Base-by-base conservation (phyloP, 176 grass and related monocot species). In the Juncus effusus region DNA sequence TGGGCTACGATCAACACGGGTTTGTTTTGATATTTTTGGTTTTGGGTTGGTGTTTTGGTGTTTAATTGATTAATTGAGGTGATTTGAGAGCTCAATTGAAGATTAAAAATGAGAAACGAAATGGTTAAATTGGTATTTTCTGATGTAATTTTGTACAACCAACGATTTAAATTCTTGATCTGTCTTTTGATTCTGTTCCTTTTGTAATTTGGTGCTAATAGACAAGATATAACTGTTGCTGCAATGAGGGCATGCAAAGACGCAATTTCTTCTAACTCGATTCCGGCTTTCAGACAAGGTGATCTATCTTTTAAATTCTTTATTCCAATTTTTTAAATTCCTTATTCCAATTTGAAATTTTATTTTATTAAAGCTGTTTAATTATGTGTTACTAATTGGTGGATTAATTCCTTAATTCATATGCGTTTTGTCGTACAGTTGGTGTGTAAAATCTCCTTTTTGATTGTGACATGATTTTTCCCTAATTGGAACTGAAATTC, bases 1-100 rank as follows among this genome's bases (percentile, higher is more conserved):
- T 99, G 67, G 88, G 88, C 37, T 99, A 93, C 80, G 88, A 93
- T 80, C 94, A 97, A 74, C 94, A 97, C 45, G 94, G 94, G 81
- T 84, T 57, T 14, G 10, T 12, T 63, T 10, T 37, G 1, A 10
- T 67, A 3, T 36, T 60, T 13, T 12, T 19, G 5, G 13, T 67
- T 8, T 19, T 51, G 13, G 61, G 10, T 64, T 38, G 12, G 14
- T 8, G 38, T 13, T 40, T 13, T 41, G 19, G 0, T 28, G 19
- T 28, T 28, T 28, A 1, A 6, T 47, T 47, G 44, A 5, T 47
- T 9, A 2, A 47, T 47, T 47, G 9, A 47, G 44, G 0, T 0
- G 1, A 47, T 6, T 47, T 47, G 9, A 9, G 44, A 47, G 4
- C 6, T 47, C 44, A 9, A 47, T 47, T 28, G 19, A 28, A 28